Evolutionary conservation across 2,329 filamentous ascomycete genomes (phyloP), one percentile per base, ranked within the genome.

Genomic region (Neurospora sp.): DNA sequence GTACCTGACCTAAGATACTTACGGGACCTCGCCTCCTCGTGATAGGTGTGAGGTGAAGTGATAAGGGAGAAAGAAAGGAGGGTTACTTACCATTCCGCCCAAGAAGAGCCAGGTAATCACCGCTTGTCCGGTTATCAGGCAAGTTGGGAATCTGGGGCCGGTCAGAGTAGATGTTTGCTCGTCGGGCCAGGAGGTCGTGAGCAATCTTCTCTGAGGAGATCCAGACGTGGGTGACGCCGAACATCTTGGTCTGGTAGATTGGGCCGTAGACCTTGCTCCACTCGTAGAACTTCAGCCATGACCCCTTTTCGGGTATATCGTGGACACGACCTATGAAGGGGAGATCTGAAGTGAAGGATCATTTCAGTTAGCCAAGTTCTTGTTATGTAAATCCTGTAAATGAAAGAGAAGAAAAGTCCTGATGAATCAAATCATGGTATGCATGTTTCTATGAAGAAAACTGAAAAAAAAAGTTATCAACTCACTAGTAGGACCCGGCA

Each of bases 211-310:
- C 82, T 1, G 80, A 81, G 9, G 82, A 82, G 68, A 84, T 84
- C 83, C 82, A 84, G 66, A 85, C 79, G 71, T 84, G 82, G 4
- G 80, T 77, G 3, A 78, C 78, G 23, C 82, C 83, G 46, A 84
- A 84, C 23, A 84, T 82, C 70, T 82, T 77, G 66, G 79, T 81
- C 73, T 83, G 78, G 73, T 83, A 84, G 69, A 84, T 84, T 8
- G 82, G 82, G 1, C 83, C 82, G 70, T 81, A 84, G 39, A 78
- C 74, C 74, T 83, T 80, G 71, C 78, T 79, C 82, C 83, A 85
- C 71, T 84, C 81, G 71, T 81, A 81, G 71, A 84, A 83, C 74
- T 84, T 84, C 36, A 84, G 71, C 82, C 82, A 84, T 23, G 82
- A 77, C 42, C 75, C 76, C 42, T 81, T 76, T 15, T 76, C 72